A percentile compares a stretch with the other conserved stretches of the same genome.
Conservation (phyloP, 1,139 yeast species). For the Lodderomyces parapsilosis region DNA sequence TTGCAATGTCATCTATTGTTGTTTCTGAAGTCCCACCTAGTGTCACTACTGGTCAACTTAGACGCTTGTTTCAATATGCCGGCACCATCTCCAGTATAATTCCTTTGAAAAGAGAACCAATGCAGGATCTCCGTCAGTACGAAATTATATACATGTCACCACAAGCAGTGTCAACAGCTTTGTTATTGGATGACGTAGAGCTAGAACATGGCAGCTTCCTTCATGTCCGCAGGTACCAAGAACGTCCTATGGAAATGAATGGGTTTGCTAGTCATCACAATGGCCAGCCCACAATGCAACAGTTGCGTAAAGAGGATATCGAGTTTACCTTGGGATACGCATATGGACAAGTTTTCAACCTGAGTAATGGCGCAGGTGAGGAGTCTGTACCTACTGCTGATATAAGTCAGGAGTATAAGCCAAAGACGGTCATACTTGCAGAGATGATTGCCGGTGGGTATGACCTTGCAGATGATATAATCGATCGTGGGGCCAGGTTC, state of each 20-base stretch:
- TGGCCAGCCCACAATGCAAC: slow-evolving; percentile 5
- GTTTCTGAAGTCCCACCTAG: neutral
- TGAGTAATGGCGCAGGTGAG: slow-evolving; percentile 7
- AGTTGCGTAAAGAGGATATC: slow-evolving; percentile 13
- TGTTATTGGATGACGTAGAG: slow-evolving; percentile 71
- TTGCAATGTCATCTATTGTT: neutral
- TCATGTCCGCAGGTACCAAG: neutral
- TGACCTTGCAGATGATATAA: slow-evolving; percentile 58
- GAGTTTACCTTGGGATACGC: neutral
- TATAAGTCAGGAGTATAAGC: slow-evolving; percentile 73
- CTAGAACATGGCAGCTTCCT: slow-evolving; percentile 33
- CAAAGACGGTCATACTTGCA: slow-evolving; percentile 72
- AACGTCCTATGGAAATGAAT: slow-evolving; percentile 24
- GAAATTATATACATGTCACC: slow-evolving; percentile 55
- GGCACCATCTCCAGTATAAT: neutral
- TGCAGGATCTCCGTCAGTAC: slow-evolving; percentile 19
- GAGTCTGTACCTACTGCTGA: slow-evolving; percentile 32
- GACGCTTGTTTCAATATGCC: neutral
- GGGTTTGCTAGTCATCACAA: slow-evolving; percentile 19
- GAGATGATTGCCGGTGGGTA: slow-evolving; percentile 75
- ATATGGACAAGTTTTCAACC: neutral
- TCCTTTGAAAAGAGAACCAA: neutral
- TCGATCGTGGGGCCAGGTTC: slow-evolving; percentile 57
- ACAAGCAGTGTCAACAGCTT: slow-evolving; percentile 69
- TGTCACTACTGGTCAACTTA: neutral